Evolutionary conservation across 2,329 filamentous ascomycete species (phyloP).

Genomic region (Talaromyces sp.): DNA sequence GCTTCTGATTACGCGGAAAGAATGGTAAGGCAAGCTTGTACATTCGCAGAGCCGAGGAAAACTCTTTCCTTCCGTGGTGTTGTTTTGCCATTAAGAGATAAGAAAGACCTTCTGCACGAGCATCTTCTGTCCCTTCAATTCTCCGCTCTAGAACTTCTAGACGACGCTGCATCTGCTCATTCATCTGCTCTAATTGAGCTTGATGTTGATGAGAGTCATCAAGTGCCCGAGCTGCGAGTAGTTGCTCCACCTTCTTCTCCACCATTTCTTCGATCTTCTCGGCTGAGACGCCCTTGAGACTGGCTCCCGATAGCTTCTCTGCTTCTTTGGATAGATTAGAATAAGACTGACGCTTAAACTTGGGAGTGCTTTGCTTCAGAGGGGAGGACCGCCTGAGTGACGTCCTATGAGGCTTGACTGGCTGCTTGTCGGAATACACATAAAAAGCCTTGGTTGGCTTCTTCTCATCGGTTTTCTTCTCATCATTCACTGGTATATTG

Average conservation of each 20-base stretch:
- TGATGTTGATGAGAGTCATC: conserved; percentile 48
- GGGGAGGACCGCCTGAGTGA: conserved; percentile 41
- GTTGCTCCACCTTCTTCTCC: conserved; percentile 84
- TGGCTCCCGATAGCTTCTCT: conserved; percentile 27
- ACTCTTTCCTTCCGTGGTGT: conserved; percentile 77
- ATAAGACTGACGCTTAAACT: conserved; percentile 45
- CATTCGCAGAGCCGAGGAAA: conserved; percentile 72
- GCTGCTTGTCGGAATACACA: conserved; percentile 71
- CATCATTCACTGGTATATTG: conserved; percentile 54
- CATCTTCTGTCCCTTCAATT: conserved; percentile 72
- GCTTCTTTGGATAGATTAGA: conserved; percentile 33
- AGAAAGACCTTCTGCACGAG: conserved; percentile 73
- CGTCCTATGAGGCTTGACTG: conserved; percentile 40
- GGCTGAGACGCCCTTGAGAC: conserved; percentile 55
- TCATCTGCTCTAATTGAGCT: conserved; percentile 51
- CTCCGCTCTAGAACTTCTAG: conserved; percentile 79
- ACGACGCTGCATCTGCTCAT: conserved; percentile 71
- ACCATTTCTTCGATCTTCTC: conserved; percentile 86
- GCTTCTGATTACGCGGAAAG: conserved; percentile 79
- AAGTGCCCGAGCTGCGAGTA: conserved; percentile 68
- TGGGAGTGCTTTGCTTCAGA: conserved; percentile 34
- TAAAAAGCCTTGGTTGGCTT: conserved; percentile 80
- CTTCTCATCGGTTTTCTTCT: conserved; percentile 50
- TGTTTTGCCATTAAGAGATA: conserved; percentile 88
- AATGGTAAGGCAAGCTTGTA: conserved; percentile 78